Evolutionary conservation across 345 rosid genomes (phyloP), one percentile per base, ranked within the genome.

Genomic region (Salix dunnii): DNA sequence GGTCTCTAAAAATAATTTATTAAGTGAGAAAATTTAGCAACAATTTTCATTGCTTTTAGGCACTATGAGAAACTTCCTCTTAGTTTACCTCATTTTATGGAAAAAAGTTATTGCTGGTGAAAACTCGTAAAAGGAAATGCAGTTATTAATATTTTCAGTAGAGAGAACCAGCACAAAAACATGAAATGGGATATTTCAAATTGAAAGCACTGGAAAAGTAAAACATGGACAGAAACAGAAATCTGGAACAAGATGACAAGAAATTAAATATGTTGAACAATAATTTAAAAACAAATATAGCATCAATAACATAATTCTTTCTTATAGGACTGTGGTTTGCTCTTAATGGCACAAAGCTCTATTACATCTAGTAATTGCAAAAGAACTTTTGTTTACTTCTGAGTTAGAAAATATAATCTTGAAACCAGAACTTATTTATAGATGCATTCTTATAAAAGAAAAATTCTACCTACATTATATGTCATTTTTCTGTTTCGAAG

Each of bases 1-100:
- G 96, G 27, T 93, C 99, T 84, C 99, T 96, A 89, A 76, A 86
- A 73, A 82, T 67, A 71, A 82, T 77, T 62, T 14, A 67, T 62
- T 76, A 70, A n/a, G 77, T 67, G 82, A 82, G 80, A 77, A 46
- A 42, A 73, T 65, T 71, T 31, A 10, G 55, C 28, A 51, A 49
- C 23, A 72, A 75, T 74, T 71, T 33, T 18, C 51, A 78, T 74
- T 48, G 70, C n/a, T 58, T 38, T 48, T 40, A 46, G 65, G 13
- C 25, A 21, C 17, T 14, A n/a, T 36, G 71, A 58, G 42, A 64
- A 70, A 43, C 10, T 21, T 30, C 28, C 64, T 49, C 51, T 40
- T 74, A 33, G 28, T 68, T 74, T 28, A n/a, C 62, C 33, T 38
- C 51, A 25, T 30, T 31, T 43, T 49, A 20, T 46, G 66, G 6